phyloP scores from a whole-genome alignment of 331 rosid species.

The Erythrophleum ivorense region DNA sequence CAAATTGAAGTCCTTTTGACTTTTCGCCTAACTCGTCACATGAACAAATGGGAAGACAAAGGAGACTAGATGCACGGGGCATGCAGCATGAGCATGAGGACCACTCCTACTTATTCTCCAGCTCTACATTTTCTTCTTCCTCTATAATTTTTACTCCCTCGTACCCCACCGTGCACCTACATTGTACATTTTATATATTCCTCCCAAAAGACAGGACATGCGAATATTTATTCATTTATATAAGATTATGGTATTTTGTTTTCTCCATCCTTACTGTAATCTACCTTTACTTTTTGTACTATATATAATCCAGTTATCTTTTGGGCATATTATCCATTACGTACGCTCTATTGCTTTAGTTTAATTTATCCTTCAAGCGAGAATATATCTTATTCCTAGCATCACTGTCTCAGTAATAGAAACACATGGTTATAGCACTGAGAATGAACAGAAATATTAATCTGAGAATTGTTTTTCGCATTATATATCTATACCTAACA shows the following conservation, averaged over 20 bases:
- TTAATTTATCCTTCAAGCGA: not conserved
- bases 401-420: not conserved
- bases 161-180: not conserved
- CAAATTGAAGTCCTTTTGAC: not conserved
- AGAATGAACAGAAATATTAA: not conserved
- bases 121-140: not conserved
- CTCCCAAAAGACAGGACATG: constrained; percentile 30
- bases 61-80: not conserved
- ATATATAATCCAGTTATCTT: not conserved
- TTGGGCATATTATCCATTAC: not conserved
- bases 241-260: not conserved
- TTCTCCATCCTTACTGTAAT: not conserved
- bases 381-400: not conserved
- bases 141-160: constrained; percentile 11
- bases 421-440: not conserved
- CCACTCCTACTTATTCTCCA: constrained; percentile 5
- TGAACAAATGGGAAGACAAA: not conserved
- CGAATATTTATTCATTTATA: constrained; percentile 16
- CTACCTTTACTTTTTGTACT: constrained; percentile 18
- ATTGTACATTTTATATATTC: constrained; percentile 41
- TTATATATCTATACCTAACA: not conserved
- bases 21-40: not conserved
- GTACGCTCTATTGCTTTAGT: not conserved
- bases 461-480: not conserved
- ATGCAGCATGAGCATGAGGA: not conserved